These are phyloP conservation scores for Dichomitus squalens DNA, from an alignment of 1,284 basidiomycete species.

Conservation along the genomic window DNA sequence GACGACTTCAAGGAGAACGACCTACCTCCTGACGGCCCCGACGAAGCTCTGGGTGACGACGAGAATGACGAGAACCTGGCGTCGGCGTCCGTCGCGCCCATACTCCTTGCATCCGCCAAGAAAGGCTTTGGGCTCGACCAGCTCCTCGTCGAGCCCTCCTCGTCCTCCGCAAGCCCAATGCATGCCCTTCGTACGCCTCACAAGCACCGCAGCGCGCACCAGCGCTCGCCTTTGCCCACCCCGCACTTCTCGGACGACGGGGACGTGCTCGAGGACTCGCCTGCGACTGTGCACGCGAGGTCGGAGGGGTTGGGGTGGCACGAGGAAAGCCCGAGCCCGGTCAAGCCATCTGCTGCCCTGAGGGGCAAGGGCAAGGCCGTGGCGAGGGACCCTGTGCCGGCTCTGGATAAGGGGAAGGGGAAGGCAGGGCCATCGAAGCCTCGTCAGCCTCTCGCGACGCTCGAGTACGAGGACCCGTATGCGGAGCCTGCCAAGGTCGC, in stretches of 20 bases:
- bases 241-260: conserved; percentile 15
- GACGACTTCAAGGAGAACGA: conserved; percentile 1
- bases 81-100: neutral
- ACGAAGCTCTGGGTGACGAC: conserved; percentile 1
- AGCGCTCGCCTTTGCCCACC: conserved; percentile 25
- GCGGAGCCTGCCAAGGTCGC: conserved; percentile 4
- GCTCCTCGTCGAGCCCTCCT: conserved; percentile 8
- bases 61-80: neutral
- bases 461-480: conserved; percentile 13
- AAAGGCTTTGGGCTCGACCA: neutral
- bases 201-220: conserved; percentile 24
- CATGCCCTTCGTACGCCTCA: conserved; percentile 24
- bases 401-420: neutral
- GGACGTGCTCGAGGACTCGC: conserved; percentile 2
- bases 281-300: conserved; percentile 11
- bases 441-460: conserved; percentile 14
- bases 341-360: conserved; percentile 13
- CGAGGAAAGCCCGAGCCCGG: conserved; percentile 16
- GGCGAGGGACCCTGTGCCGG: no score
- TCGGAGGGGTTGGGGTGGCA: neutral
- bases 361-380: neutral
- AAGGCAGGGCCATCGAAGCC: conserved; percentile 5
- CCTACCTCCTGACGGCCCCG: neutral
- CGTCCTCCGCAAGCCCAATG: conserved; percentile 17
- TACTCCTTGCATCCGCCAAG: neutral